Percentiles rank a stretch among this genome's conserved stretches.
Conservation (phyloP, 441 rosid genomes). For the Flueggea neowawraea region DNA sequence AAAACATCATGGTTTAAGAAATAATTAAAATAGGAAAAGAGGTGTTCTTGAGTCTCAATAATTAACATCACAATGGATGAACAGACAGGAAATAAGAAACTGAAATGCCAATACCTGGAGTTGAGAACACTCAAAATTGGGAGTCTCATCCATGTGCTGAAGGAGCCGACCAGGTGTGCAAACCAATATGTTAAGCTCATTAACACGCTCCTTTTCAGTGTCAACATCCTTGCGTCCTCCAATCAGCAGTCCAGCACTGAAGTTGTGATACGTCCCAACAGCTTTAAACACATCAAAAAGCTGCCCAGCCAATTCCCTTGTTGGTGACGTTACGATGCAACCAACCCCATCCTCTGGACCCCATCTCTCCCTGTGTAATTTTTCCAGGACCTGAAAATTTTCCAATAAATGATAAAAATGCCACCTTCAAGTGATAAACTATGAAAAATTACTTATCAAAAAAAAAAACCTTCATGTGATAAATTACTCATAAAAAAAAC, state of each 20-base stretch:
- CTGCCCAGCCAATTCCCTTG: conserved; percentile 85
- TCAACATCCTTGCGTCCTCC: conserved; percentile 95
- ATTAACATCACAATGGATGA: not conserved
- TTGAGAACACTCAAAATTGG: conserved; percentile 85
- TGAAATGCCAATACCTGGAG: conserved; percentile 53
- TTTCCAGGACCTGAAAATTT: conserved; percentile 61
- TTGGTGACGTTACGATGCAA: conserved; percentile 85
- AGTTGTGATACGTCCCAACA: conserved; percentile 76
- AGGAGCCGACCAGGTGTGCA: conserved; percentile 98
- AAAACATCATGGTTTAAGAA: too few species aligned
- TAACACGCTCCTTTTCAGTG: conserved; percentile 72
- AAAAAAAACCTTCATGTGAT: not conserved
- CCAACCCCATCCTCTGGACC: conserved; percentile 93
- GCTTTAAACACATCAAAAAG: conserved; percentile 69
- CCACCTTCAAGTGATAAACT: not conserved
- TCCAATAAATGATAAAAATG: not conserved
- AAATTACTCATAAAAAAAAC: too few species aligned
- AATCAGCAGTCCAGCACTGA: conserved; percentile 86
- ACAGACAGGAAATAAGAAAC: not conserved
- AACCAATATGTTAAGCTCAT: conserved; percentile 74
- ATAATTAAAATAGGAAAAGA: too few species aligned
- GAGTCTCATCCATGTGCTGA: conserved; percentile 98
- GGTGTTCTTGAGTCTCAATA: too few species aligned
- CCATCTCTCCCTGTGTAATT: conserved; percentile 81
- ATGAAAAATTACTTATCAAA: not conserved